Evolutionary conservation across 345 rosid genomes (phyloP).

Genomic region (Gossypium bickii): DNA sequence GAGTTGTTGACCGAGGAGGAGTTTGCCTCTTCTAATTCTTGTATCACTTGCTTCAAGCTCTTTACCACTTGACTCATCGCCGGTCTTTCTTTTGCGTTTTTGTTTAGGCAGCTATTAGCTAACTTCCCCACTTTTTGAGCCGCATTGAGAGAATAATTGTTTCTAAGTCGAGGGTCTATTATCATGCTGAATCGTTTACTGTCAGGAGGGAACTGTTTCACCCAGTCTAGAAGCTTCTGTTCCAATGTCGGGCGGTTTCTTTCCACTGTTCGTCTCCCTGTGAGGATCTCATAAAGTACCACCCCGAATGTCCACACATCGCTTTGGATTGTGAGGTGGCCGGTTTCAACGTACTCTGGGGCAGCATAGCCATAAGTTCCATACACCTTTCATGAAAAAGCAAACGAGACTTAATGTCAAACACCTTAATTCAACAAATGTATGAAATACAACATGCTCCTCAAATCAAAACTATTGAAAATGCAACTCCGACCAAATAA

Average conservation of each 20-base stretch:
- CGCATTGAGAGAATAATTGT: constrained; percentile 39
- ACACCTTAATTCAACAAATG: constrained; percentile 1
- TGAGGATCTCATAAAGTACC: constrained; percentile 85
- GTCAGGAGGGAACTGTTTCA: constrained; percentile 63
- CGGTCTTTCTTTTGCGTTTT: constrained; percentile 68
- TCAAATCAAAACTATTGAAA: neutral
- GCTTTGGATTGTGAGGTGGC: constrained; percentile 68
- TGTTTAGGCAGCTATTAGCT: constrained; percentile 76
- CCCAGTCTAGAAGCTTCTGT: constrained; percentile 87
- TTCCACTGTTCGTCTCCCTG: constrained; percentile 79
- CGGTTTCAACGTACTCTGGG: constrained; percentile 84
- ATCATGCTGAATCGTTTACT: constrained; percentile 69
- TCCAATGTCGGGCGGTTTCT: constrained; percentile 55
- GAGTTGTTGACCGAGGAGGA: neutral
- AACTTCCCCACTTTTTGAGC: constrained; percentile 55
- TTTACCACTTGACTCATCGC: constrained; percentile 57
- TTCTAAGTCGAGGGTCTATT: constrained; percentile 66
- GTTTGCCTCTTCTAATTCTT: constrained; percentile 36
- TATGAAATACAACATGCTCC: neutral
- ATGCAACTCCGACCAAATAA: neutral
- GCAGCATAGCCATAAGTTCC: constrained; percentile 95
- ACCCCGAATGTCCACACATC: constrained; percentile 91
- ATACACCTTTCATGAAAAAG: constrained; percentile 46
- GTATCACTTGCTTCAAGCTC: constrained; percentile 48
- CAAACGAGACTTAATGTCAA: neutral